Evolutionary conservation across 345 rosid genomes (phyloP).

Genomic region (Angophora floribunda): DNA sequence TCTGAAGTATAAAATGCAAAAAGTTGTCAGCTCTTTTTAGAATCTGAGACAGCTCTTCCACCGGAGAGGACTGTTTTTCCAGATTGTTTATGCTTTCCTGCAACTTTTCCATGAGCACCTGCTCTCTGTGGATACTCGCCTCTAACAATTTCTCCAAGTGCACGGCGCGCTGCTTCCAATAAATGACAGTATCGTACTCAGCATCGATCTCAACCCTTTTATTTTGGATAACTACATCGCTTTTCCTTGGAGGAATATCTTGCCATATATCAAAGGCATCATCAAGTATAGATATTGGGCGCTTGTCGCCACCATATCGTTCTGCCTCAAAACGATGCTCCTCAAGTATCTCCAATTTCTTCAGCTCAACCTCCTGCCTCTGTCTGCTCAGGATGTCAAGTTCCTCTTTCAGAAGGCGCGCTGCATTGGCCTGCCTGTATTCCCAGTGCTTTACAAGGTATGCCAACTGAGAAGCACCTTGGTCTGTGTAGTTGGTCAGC

Average conservation of each 20-base stretch:
- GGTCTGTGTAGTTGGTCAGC: constrained; percentile 48
- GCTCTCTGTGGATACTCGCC: constrained; percentile 71
- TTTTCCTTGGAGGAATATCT: constrained; percentile 45
- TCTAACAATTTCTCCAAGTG: constrained; percentile 61
- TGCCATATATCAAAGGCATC: constrained; percentile 35
- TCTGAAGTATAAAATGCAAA: constrained; percentile 87
- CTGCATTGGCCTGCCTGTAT: constrained; percentile 70
- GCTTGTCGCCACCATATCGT: constrained; percentile 39
- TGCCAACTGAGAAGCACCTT: constrained; percentile 75
- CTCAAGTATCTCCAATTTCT: constrained; percentile 79
- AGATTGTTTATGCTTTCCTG: constrained; percentile 53
- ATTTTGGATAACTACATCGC: constrained; percentile 32
- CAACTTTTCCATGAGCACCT: constrained; percentile 50
- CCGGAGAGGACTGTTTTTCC: constrained; percentile 70
- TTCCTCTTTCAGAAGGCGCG: constrained; percentile 73
- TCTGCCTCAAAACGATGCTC: constrained; percentile 73
- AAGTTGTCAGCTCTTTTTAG: constrained; percentile 87
- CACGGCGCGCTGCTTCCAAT: constrained; percentile 70
- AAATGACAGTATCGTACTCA: constrained; percentile 58
- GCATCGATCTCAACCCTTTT: constrained; percentile 56
- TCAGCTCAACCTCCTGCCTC: constrained; percentile 75
- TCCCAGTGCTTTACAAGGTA: constrained; percentile 88
- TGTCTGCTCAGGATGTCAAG: constrained; percentile 66
- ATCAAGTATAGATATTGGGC: constrained; percentile 56
- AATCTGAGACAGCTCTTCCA: constrained; percentile 78